These are phyloP conservation scores for Cenchrus fungigraminus DNA, from an alignment of 176 grass and related monocot genomes.

Conservation along the genomic window DNA sequence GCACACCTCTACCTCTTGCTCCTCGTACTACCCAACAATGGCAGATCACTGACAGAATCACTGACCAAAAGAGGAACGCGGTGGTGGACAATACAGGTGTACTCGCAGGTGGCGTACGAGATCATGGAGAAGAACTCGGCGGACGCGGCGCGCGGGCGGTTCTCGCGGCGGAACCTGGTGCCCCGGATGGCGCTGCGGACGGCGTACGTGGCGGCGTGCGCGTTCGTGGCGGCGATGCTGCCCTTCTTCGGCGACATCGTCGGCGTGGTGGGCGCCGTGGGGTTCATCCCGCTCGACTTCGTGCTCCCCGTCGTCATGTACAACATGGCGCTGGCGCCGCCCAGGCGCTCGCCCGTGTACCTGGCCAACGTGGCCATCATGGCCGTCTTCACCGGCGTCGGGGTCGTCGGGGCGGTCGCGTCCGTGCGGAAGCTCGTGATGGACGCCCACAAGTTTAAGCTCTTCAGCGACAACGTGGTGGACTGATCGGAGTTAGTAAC, in stretches of 20 bases:
- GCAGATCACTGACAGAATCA: no score
- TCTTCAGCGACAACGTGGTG: slow-evolving; percentile 69
- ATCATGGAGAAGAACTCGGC: slow-evolving; percentile 96
- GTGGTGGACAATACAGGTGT: slow-evolving; percentile 42
- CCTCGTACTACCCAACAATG: no score
- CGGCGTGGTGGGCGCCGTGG: slow-evolving; percentile 74
- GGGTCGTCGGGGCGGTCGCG: slow-evolving; percentile 68
- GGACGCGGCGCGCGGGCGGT: slow-evolving; percentile 56
- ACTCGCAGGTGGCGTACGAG: slow-evolving; percentile 92
- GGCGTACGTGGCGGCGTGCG: slow-evolving; percentile 61
- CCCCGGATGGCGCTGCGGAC: slow-evolving; percentile 71
- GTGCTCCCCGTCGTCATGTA: slow-evolving; percentile 87
- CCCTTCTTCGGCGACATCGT: slow-evolving; percentile 90
- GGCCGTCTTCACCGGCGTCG: slow-evolving; percentile 72
- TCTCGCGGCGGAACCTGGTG: slow-evolving; percentile 69
- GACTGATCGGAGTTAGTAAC: slow-evolving; percentile 10
- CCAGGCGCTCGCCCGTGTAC: slow-evolving; percentile 47
- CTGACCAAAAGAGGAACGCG: neutral
- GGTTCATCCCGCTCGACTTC: slow-evolving; percentile 88
- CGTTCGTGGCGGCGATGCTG: slow-evolving; percentile 76
- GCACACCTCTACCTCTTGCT: no score
- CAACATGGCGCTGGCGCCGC: slow-evolving; percentile 71
- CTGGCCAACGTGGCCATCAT: slow-evolving; percentile 76
- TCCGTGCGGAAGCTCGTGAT: slow-evolving; percentile 75
- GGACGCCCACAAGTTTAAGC: slow-evolving; percentile 74